phyloP scores from a whole-genome alignment of 2,329 filamentous ascomycete genomes.

The Botrytis squamosa region DNA sequence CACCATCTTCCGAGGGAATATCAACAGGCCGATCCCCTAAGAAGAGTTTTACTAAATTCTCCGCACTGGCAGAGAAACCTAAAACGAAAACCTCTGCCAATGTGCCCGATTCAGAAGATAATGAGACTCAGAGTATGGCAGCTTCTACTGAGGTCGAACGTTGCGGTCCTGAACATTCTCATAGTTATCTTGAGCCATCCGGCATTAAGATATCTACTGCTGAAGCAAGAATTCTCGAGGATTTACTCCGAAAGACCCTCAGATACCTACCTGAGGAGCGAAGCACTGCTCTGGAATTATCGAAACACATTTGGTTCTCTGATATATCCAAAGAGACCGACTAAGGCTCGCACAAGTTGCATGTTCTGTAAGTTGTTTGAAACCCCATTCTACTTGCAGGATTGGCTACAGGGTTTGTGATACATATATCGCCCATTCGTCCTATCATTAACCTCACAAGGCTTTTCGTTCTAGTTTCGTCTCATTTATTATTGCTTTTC shows the following conservation, averaged over 20 bases:
- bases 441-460: not conserved
- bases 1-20: slow-evolving; percentile 27
- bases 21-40: slow-evolving; percentile 6
- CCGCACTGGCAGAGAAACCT: not conserved
- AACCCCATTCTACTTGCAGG: not conserved
- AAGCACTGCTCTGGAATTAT: slow-evolving; percentile 16
- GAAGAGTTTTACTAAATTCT: not conserved
- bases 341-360: no score
- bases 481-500: not conserved
- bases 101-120: not conserved
- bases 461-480: not conserved
- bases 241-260: slow-evolving; percentile 24
- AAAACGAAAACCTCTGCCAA: not conserved
- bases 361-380: not conserved
- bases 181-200: slow-evolving; percentile 24
- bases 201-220: slow-evolving; percentile 23
- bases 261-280: slow-evolving; percentile 26
- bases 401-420: not conserved
- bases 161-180: not conserved
- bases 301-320: slow-evolving; percentile 26
- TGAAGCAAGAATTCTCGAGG: slow-evolving; percentile 24
- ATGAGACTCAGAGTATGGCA: not conserved
- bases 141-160: not conserved
- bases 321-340: not conserved
- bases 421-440: not conserved